Conservation (phyloP, 176 grass and related monocot species). For the Zea luxurians region DNA sequence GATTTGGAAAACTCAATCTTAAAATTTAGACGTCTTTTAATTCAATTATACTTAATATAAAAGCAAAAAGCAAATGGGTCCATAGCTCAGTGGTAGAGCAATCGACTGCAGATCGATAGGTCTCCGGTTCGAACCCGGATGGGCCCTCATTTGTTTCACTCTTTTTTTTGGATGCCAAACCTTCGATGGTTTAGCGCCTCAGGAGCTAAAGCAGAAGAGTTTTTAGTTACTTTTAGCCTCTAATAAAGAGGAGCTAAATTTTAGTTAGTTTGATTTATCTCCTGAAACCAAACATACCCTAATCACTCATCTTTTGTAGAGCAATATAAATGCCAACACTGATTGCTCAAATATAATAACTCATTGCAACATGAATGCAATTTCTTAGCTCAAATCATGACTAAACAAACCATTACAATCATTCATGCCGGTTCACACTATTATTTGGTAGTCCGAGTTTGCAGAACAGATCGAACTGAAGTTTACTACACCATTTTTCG, state of each 20-base stretch:
- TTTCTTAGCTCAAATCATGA: neutral
- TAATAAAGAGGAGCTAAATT: no score
- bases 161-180: neutral
- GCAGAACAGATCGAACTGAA: neutral
- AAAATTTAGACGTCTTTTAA: no score
- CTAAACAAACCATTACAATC: neutral
- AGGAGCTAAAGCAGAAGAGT: no score
- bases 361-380: neutral
- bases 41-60: no score
- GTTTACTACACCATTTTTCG: neutral
- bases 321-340: neutral
- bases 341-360: neutral
- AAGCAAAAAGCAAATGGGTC: constrained; percentile 10
- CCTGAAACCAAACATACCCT: no score
- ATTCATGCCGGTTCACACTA: neutral
- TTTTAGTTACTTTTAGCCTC: no score
- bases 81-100: constrained; percentile 90
- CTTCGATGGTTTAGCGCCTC: no score
- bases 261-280: no score
- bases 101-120: constrained; percentile 81
- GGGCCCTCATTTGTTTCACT: constrained; percentile 36
- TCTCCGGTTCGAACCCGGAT: constrained; percentile 79
- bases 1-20: no score
- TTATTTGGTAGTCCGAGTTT: neutral
- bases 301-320: no score